Evolutionary conservation across 2,329 filamentous ascomycete species (phyloP).

Genomic region (Paracorniculantispora psalliotae): DNA sequence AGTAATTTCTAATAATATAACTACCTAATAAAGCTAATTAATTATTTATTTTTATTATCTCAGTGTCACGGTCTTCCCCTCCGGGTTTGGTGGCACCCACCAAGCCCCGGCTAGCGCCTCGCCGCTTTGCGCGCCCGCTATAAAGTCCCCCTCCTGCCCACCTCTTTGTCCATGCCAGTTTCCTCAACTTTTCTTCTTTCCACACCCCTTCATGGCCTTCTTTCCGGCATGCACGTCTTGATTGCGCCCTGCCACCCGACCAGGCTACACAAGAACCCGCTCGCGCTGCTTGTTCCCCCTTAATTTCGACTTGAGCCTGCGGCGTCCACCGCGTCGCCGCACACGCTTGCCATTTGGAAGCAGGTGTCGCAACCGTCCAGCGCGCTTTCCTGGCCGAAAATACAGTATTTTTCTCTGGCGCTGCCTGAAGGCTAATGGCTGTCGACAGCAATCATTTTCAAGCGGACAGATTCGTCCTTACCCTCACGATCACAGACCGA

Average conservation of each 20-base stretch:
- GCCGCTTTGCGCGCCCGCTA: conserved; percentile 9
- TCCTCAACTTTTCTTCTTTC: too few species aligned
- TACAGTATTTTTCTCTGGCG: neutral
- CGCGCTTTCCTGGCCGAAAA: neutral
- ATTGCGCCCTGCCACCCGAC: neutral
- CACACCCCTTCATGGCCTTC: too few species aligned
- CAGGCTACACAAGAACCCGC: neutral
- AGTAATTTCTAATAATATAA: neutral
- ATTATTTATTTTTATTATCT: too few species aligned
- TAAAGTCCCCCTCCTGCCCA: conserved; percentile 1
- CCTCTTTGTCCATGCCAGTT: too few species aligned
- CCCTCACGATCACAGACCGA: neutral
- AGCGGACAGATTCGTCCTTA: neutral
- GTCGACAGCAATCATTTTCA: neutral
- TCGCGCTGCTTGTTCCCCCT: neutral
- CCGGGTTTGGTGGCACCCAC: conserved; percentile 11
- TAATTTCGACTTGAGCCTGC: neutral
- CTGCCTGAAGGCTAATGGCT: neutral
- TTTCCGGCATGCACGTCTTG: too few species aligned
- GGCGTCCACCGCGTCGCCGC: neutral
- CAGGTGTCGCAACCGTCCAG: neutral
- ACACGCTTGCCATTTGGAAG: neutral
- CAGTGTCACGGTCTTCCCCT: conserved; percentile 8
- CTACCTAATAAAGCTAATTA: too few species aligned
- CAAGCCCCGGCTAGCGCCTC: conserved; percentile 2